A percentile compares a stretch with the other conserved stretches of the same genome.
Evolutionary conservation across 306 rosid species (phyloP).

Genomic region (Acmispon strigosus): DNA sequence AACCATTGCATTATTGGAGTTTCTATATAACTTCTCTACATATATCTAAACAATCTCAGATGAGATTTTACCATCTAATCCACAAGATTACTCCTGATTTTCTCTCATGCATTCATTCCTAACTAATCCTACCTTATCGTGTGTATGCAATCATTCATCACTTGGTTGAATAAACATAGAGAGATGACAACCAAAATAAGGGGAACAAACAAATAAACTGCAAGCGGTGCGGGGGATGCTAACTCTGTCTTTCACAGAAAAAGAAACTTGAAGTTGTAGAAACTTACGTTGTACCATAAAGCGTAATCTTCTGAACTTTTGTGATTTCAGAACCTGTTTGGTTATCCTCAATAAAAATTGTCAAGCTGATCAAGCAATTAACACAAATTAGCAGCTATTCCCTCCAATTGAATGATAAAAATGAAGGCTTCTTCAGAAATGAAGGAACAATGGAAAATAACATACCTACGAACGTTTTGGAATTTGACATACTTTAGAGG

Average conservation of each 20-base stretch:
- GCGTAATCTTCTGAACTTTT: conserved; percentile 74
- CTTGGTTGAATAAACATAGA: background rate
- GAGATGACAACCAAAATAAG: background rate
- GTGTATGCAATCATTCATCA: background rate
- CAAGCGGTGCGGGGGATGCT: background rate
- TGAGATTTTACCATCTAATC: background rate
- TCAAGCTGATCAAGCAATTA: conserved; percentile 62
- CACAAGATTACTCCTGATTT: background rate
- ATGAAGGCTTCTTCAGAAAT: background rate
- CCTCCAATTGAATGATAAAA: background rate
- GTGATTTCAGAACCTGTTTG: conserved; percentile 73
- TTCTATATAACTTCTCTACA: background rate
- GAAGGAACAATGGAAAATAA: conserved; percentile 1
- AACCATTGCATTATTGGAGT: background rate
- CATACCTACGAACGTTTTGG: conserved; percentile 94
- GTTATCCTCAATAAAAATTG: conserved; percentile 87
- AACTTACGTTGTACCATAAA: conserved; percentile 88
- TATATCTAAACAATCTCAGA: background rate
- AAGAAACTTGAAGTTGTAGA: background rate
- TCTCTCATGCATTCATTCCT: background rate
- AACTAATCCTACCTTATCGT: background rate
- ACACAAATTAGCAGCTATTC: conserved; percentile 11
- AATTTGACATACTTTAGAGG: conserved; percentile 82
- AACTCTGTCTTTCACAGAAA: background rate
- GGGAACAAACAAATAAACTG: background rate